Conservation (phyloP, 352 stramenopile species). For the Phytophthora boehmeriae region DNA sequence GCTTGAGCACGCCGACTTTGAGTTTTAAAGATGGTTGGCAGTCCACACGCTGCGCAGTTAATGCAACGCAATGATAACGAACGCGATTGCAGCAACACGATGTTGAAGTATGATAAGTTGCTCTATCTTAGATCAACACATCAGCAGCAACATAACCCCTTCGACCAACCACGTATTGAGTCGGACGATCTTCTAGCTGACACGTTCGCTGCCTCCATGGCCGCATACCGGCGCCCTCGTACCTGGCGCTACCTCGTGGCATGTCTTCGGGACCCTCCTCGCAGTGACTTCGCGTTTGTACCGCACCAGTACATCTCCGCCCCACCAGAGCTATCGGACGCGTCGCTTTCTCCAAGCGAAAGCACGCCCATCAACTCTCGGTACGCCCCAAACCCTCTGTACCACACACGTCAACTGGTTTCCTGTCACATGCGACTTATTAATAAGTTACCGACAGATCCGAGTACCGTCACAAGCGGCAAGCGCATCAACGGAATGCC, state of each 20-base stretch:
- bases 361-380: conserved; percentile 73
- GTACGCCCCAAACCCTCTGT: conserved; percentile 6
- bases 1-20: conserved; percentile 20
- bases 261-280: conserved; percentile 65
- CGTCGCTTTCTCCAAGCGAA: conserved; percentile 49
- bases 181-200: not conserved
- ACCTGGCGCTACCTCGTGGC: conserved; percentile 71
- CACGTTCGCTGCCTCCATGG: conserved; percentile 5
- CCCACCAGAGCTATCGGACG: conserved; percentile 41
- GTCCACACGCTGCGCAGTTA: no score
- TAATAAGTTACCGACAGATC: conserved; percentile 7
- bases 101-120: no score
- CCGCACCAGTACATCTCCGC: conserved; percentile 79
- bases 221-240: conserved; percentile 20
- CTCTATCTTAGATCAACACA: no score
- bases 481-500: conserved; percentile 42
- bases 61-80: no score
- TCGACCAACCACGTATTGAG: no score
- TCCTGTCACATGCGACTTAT: conserved; percentile 13
- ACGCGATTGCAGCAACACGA: no score
- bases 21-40: not conserved
- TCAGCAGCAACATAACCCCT: no score
- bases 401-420: not conserved
- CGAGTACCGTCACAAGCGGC: conserved; percentile 35
- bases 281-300: conserved; percentile 85